phyloP scores from a whole-genome alignment of 73 alveolate species.

The Paramecium caudatum region DNA sequence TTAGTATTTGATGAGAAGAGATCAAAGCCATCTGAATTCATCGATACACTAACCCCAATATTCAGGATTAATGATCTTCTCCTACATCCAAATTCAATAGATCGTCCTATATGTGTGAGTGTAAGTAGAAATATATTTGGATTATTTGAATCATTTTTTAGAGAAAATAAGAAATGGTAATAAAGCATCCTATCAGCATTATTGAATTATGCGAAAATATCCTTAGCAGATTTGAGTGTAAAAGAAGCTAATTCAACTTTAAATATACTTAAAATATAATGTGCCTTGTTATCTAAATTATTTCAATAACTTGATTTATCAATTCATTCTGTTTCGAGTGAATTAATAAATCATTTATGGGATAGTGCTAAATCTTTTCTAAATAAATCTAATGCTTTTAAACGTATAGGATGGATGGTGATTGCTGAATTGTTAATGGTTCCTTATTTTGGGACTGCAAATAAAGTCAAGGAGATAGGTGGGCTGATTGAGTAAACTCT shows the following conservation, averaged over 20 bases:
- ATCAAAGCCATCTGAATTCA: constrained; percentile 55
- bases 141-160: constrained; percentile 7
- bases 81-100: not conserved
- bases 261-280: not conserved
- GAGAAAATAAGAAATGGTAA: constrained; percentile 58
- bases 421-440: constrained; percentile 56
- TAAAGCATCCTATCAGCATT: constrained; percentile 37
- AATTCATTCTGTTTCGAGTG: constrained; percentile 44
- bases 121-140: constrained; percentile 28
- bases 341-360: constrained; percentile 50
- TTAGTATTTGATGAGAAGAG: constrained; percentile 58
- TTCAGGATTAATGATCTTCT: not conserved
- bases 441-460: constrained; percentile 28
- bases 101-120: constrained; percentile 4
- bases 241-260: not conserved
- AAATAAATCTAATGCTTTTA: not conserved
- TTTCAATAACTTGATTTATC: not conserved
- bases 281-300: not conserved
- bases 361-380: constrained; percentile 27
- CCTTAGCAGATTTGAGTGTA: constrained; percentile 38
- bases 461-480: constrained; percentile 25
- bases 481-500: not conserved
- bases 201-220: constrained; percentile 29
- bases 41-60: not conserved
- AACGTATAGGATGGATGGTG: constrained; percentile 52